Evolutionary conservation across 2,329 filamentous ascomycete genomes (phyloP).

Genomic region (Aciculosporium take): DNA sequence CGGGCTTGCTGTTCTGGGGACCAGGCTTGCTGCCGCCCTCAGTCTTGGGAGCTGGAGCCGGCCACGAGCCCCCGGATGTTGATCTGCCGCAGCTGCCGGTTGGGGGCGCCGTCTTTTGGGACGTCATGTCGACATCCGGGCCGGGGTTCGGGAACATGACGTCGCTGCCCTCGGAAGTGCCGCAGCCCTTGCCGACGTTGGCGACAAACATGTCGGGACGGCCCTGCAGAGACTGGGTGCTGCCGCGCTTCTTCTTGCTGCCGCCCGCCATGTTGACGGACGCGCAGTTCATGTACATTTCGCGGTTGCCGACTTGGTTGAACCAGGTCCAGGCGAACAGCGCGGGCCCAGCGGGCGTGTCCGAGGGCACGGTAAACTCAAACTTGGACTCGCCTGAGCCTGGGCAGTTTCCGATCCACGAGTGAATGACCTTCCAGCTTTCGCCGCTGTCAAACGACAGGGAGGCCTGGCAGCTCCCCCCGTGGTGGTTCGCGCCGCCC

Average conservation of each 20-base stretch:
- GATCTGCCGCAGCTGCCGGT: slow-evolving; percentile 16
- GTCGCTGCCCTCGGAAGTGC: slow-evolving; percentile 41
- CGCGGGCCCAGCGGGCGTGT: slow-evolving; percentile 45
- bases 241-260: slow-evolving; percentile 10
- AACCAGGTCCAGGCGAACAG: slow-evolving; percentile 68
- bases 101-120: slow-evolving; percentile 22
- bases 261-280: slow-evolving; percentile 44
- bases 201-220: slow-evolving; percentile 58
- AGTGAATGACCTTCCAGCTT: slow-evolving; percentile 54
- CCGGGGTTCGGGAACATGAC: slow-evolving; percentile 55
- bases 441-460: slow-evolving; percentile 59
- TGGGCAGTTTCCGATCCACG: slow-evolving; percentile 42
- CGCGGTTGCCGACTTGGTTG: slow-evolving; percentile 62
- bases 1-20: background rate
- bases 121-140: slow-evolving; percentile 30
- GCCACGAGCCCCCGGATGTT: background rate
- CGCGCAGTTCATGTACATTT: slow-evolving; percentile 83
- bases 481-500: slow-evolving; percentile 49
- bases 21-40: background rate
- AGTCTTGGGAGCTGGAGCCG: background rate
- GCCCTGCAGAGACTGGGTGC: slow-evolving; percentile 30
- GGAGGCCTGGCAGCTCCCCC: slow-evolving; percentile 64
- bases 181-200: slow-evolving; percentile 49
- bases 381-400: slow-evolving; percentile 33
- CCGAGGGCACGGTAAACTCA: slow-evolving; percentile 50